A percentile compares a stretch with the other conserved stretches of the same genome.
These are phyloP conservation scores for Syzygium malaccense DNA, from an alignment of 441 rosid species.

Conservation along the genomic window DNA sequence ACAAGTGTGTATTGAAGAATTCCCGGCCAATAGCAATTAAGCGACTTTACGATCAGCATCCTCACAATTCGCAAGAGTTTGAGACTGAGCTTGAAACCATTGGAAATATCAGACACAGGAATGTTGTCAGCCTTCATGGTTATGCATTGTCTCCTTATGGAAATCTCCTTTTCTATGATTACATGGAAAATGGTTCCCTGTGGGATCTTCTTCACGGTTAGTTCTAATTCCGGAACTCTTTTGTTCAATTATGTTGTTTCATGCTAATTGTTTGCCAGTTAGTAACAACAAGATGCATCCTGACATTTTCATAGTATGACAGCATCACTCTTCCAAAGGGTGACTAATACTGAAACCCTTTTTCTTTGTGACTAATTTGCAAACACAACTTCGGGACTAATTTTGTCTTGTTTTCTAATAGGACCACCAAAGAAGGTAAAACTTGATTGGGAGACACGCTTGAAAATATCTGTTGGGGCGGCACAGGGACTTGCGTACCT, in stretches of 20 bases:
- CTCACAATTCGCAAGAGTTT: conserved; percentile 58
- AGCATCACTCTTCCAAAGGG: background rate
- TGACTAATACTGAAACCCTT: background rate
- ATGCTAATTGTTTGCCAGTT: background rate
- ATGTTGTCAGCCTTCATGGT: conserved; percentile 86
- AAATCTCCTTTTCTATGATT: conserved; percentile 92
- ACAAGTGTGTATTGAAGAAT: conserved; percentile 64
- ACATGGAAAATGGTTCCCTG: conserved; percentile 90
- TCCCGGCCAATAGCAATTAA: conserved; percentile 92
- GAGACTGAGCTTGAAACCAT: conserved; percentile 94
- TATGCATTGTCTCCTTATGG: conserved; percentile 71
- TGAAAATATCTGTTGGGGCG: conserved; percentile 83
- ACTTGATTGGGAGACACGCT: conserved; percentile 88
- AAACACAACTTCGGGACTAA: background rate
- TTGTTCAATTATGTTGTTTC: background rate
- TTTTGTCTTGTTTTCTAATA: background rate
- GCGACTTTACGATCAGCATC: conserved; percentile 68
- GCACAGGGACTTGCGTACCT: conserved; percentile 96
- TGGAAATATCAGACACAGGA: conserved; percentile 89
- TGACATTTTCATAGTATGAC: background rate
- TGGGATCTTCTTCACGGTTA: conserved; percentile 97
- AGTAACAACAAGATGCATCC: background rate
- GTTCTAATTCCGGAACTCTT: conserved; percentile 5
- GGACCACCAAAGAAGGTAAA: conserved; percentile 79
- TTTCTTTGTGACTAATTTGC: background rate